Evolutionary conservation across 106 monocot species (phyloP).

Genomic region (Dendrobium officinale): DNA sequence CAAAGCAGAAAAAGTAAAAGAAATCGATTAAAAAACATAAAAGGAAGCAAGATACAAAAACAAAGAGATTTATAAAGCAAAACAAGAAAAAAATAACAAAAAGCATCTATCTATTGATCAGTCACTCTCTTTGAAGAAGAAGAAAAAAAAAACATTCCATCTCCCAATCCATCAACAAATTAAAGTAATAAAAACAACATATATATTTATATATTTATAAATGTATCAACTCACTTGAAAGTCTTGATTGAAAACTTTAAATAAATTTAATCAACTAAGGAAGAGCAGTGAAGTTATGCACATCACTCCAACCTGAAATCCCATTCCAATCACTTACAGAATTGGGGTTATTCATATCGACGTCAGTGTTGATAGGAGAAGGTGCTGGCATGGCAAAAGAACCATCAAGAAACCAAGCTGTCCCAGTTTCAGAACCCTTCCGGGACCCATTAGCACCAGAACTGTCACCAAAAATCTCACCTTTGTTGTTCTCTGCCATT

Average conservation of each 20-base stretch:
- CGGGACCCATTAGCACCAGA: not conserved
- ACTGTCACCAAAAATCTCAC: not conserved
- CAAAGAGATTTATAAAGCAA: not conserved
- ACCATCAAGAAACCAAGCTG: constrained; percentile 21
- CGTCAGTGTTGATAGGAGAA: not conserved
- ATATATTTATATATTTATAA: not conserved
- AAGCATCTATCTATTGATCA: not conserved
- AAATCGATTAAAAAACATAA: too few relatives aligned
- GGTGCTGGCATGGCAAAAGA: not conserved
- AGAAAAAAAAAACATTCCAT: not conserved
- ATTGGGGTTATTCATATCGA: not conserved
- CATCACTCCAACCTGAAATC: constrained; percentile 15
- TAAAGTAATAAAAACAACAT: not conserved
- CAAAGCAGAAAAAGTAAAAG: not conserved
- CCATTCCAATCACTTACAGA: constrained; percentile 12
- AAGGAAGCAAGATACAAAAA: not conserved
- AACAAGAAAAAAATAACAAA: not conserved
- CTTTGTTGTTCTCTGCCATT: not conserved
- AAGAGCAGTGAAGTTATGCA: constrained; percentile 12
- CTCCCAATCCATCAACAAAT: not conserved
- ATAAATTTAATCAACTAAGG: not conserved
- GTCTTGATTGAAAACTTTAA: not conserved
- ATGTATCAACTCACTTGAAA: not conserved
- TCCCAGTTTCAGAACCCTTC: not conserved
- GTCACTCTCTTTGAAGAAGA: not conserved